phyloP scores from a whole-genome alignment of 2,329 filamentous ascomycete genomes.

The Alternaria sp. region DNA sequence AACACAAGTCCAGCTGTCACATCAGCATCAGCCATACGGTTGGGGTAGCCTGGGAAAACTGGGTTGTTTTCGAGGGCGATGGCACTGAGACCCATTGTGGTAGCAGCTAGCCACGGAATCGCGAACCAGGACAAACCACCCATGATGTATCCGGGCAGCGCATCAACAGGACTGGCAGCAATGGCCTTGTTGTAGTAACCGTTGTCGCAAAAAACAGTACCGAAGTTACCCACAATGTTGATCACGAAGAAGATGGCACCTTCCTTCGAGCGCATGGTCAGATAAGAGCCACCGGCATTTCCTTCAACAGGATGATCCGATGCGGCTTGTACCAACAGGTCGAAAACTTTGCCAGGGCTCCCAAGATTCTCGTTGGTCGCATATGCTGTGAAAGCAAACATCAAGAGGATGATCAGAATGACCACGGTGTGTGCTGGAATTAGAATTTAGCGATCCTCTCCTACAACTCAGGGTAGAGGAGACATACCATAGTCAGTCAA shows the following conservation, averaged over 20 bases:
- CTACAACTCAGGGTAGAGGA: not conserved
- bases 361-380: slow-evolving; percentile 76
- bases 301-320: slow-evolving; percentile 77
- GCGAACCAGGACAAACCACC: slow-evolving; percentile 92
- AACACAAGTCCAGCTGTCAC: slow-evolving; percentile 85
- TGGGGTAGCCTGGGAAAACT: slow-evolving; percentile 75
- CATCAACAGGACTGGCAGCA: slow-evolving; percentile 83
- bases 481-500: slow-evolving; percentile 74
- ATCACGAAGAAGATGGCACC: slow-evolving; percentile 92
- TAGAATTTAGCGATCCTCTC: not conserved
- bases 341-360: slow-evolving; percentile 79
- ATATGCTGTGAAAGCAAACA: slow-evolving; percentile 85
- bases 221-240: slow-evolving; percentile 87
- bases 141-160: slow-evolving; percentile 86
- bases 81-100: slow-evolving; percentile 85
- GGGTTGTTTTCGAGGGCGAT: slow-evolving; percentile 80
- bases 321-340: slow-evolving; percentile 75
- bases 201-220: slow-evolving; percentile 85
- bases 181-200: slow-evolving; percentile 95
- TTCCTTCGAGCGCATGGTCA: slow-evolving; percentile 84
- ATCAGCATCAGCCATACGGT: slow-evolving; percentile 76
- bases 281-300: slow-evolving; percentile 81
- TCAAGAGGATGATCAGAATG: slow-evolving; percentile 82
- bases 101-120: slow-evolving; percentile 89
- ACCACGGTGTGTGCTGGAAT: slow-evolving; percentile 77